phyloP scores from a whole-genome alignment of 2,329 filamentous ascomycete species.

The Xylariales sp. region DNA sequence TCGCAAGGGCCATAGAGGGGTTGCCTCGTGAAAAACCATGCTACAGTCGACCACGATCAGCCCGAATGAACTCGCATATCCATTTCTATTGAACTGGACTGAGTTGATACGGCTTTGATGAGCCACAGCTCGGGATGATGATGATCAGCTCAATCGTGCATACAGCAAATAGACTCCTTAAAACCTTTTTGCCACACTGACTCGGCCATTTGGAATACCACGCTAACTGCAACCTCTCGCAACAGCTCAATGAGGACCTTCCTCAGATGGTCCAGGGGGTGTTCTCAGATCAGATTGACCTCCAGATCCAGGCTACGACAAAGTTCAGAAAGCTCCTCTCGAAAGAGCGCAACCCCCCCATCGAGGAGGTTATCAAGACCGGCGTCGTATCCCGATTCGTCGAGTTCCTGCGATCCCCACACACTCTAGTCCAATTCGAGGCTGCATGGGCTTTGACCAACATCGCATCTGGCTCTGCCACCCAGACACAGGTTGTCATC shows the following conservation, averaged over 20 bases:
- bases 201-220: too few relatives aligned
- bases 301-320: slow-evolving; percentile 94
- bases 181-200: too few relatives aligned
- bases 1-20: too few relatives aligned
- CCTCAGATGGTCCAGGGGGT: slow-evolving; percentile 97
- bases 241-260: slow-evolving; percentile 91
- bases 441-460: slow-evolving; percentile 99
- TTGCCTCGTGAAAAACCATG: too few relatives aligned
- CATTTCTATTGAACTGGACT: too few relatives aligned
- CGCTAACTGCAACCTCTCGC: too few relatives aligned
- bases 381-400: slow-evolving; percentile 97
- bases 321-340: slow-evolving; percentile 98
- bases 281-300: slow-evolving; percentile 97
- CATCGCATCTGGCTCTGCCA: slow-evolving; percentile 94
- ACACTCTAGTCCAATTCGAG: slow-evolving; percentile 98
- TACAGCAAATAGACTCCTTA: too few relatives aligned
- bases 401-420: slow-evolving; percentile 94
- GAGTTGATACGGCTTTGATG: too few relatives aligned
- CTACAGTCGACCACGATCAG: too few relatives aligned
- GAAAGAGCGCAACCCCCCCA: slow-evolving; percentile 98
- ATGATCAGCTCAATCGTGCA: too few relatives aligned
- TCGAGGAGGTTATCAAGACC: slow-evolving; percentile 98
- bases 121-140: too few relatives aligned
- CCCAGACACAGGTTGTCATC: slow-evolving; percentile 98
- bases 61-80: too few relatives aligned